These are phyloP conservation scores for Ophiostoma montium DNA, from an alignment of 2,329 filamentous ascomycete genomes.

Conservation along the genomic window DNA sequence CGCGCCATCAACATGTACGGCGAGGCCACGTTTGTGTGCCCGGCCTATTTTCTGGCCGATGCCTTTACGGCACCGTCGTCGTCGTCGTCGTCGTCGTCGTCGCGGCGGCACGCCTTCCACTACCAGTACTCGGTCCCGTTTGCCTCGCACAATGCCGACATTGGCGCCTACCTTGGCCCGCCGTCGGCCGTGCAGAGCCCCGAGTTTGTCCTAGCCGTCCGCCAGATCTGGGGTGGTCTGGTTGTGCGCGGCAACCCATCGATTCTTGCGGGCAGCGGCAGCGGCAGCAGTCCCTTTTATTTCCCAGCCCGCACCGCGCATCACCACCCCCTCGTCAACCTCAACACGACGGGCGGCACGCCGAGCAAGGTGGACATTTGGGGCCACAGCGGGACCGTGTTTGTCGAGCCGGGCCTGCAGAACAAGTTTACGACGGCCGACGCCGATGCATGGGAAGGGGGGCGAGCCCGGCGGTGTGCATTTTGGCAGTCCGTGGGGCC, in stretches of 20 bases:
- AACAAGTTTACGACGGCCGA: constrained; percentile 25
- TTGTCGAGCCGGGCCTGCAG: constrained; percentile 17
- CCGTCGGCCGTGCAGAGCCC: constrained; percentile 13
- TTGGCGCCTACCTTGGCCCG: constrained; percentile 19
- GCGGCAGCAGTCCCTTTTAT: background rate
- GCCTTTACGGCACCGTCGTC: constrained; percentile 30
- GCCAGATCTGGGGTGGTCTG: constrained; percentile 24
- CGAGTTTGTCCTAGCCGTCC: constrained; percentile 15
- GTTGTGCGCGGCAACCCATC: constrained; percentile 23
- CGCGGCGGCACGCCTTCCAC: constrained; percentile 22
- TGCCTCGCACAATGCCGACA: constrained; percentile 22
- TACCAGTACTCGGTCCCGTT: constrained; percentile 29
- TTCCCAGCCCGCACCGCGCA: background rate
- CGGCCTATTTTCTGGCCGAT: constrained; percentile 35
- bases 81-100: too few species aligned
- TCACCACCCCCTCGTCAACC: constrained; percentile 1
- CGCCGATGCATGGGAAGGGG: constrained; percentile 29
- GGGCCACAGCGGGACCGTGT: constrained; percentile 9
- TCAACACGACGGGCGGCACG: constrained; percentile 6
- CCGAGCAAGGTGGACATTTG: background rate
- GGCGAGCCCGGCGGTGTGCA: constrained; percentile 26
- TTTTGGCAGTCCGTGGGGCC: constrained; percentile 21
- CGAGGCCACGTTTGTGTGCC: constrained; percentile 38
- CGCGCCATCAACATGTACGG: constrained; percentile 34
- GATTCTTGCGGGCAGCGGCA: background rate